Evolutionary conservation across 2,329 filamentous ascomycete genomes (phyloP).

Genomic region (Penicillium sp.): DNA sequence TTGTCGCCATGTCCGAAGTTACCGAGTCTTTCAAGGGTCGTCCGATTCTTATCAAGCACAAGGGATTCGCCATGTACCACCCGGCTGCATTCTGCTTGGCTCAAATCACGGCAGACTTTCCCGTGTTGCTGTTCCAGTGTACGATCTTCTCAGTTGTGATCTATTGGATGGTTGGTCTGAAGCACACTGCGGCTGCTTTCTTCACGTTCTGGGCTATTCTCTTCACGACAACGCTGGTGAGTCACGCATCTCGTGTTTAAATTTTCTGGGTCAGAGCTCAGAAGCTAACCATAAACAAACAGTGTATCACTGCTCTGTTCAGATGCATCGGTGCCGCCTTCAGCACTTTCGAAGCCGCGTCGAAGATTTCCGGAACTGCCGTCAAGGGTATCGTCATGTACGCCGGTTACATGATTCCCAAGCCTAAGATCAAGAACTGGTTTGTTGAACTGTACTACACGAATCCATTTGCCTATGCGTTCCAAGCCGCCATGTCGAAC

Average conservation of each 20-base stretch:
- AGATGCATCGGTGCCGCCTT: slow-evolving; percentile 61
- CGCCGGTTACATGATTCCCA: slow-evolving; percentile 50
- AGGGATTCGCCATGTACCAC: slow-evolving; percentile 61
- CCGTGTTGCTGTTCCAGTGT: slow-evolving; percentile 63
- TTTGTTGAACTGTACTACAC: slow-evolving; percentile 53
- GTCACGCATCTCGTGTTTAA: slow-evolving; percentile 14
- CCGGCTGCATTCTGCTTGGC: slow-evolving; percentile 53
- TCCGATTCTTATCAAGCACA: slow-evolving; percentile 63
- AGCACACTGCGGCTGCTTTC: slow-evolving; percentile 56
- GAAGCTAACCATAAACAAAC: slow-evolving; percentile 11
- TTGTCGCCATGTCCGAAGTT: slow-evolving; percentile 63
- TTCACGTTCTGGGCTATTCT: slow-evolving; percentile 66
- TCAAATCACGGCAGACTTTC: slow-evolving; percentile 55
- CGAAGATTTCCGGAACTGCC: slow-evolving; percentile 54
- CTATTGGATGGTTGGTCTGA: slow-evolving; percentile 68
- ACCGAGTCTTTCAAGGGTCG: slow-evolving; percentile 65
- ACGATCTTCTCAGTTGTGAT: slow-evolving; percentile 61
- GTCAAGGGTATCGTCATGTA: slow-evolving; percentile 45
- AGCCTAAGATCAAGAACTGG: slow-evolving; percentile 57
- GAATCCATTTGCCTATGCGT: slow-evolving; percentile 43
- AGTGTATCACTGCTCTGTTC: slow-evolving; percentile 64
- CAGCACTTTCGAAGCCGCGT: slow-evolving; percentile 61
- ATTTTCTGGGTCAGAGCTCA: background rate
- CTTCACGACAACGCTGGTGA: slow-evolving; percentile 56
- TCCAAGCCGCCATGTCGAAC: slow-evolving; percentile 42